Percentiles rank a stretch among this genome's conserved stretches.
Conservation (phyloP, 257 asterid species). For the Solanum medicagineum region DNA sequence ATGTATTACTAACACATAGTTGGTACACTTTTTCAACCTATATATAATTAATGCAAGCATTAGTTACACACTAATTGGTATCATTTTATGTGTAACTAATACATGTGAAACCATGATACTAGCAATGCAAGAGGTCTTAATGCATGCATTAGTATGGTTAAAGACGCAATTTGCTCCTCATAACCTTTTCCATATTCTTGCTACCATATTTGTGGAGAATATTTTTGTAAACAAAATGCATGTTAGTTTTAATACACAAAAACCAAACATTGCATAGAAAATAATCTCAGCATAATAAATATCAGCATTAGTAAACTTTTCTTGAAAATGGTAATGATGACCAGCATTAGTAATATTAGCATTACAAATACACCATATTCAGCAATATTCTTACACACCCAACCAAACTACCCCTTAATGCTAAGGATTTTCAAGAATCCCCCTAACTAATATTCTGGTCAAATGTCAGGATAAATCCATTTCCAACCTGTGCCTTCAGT, state of each 20-base stretch:
- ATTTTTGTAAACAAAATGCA: background rate
- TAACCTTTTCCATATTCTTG: background rate
- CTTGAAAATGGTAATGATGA: too few relatives aligned
- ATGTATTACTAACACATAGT: background rate
- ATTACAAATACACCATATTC: background rate
- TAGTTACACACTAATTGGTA: background rate
- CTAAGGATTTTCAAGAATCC: background rate
- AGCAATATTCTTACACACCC: background rate
- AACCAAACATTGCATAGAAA: background rate
- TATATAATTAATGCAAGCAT: too few relatives aligned
- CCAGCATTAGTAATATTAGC: background rate
- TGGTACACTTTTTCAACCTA: background rate
- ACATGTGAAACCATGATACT: background rate
- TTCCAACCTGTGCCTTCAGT: background rate
- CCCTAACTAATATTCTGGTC: background rate
- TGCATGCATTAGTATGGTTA: background rate
- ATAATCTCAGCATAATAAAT: background rate
- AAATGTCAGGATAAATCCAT: background rate
- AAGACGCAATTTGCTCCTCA: background rate
- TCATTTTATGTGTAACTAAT: background rate
- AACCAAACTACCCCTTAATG: background rate
- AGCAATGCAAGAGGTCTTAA: background rate
- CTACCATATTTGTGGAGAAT: background rate
- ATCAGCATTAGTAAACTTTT: too few relatives aligned
- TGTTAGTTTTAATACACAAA: background rate